A percentile compares a stretch with the other conserved stretches of the same genome.
Conservation (phyloP, 208 protist species). For the Crithidia brevicula region DNA sequence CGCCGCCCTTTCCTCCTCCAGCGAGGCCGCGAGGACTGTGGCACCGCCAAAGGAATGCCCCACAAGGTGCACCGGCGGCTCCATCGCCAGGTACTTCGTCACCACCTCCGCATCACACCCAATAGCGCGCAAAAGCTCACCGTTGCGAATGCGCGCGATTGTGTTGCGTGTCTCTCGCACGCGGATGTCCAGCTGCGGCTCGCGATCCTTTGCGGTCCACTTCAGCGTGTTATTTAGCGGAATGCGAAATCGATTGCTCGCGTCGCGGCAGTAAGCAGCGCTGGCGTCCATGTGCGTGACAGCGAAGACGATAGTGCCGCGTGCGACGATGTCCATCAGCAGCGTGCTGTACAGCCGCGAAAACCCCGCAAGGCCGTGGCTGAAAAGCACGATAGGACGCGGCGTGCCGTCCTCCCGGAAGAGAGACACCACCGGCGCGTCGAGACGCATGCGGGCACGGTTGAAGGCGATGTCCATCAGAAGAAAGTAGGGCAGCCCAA, state of each 20-base stretch:
- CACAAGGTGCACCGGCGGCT: constrained; percentile 43
- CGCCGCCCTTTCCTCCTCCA: constrained; percentile 33
- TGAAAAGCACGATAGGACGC: constrained; percentile 72
- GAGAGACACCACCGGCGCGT: constrained; percentile 42
- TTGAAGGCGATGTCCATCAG: constrained; percentile 54
- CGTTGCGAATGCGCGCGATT: constrained; percentile 34
- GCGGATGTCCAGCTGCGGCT: constrained; percentile 62
- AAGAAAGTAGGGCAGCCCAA: constrained; percentile 51
- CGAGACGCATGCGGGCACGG: constrained; percentile 22
- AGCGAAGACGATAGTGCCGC: constrained; percentile 74
- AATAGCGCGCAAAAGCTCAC: constrained; percentile 42
- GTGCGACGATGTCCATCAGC: constrained; percentile 68
- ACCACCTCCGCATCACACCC: constrained; percentile 41
- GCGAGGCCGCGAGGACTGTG: constrained; percentile 53
- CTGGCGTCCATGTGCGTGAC: constrained; percentile 82
- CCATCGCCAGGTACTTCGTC: constrained; percentile 24
- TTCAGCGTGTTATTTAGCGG: constrained; percentile 35
- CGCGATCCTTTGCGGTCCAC: constrained; percentile 48
- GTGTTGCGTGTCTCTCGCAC: constrained; percentile 50
- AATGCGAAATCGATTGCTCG: constrained; percentile 25
- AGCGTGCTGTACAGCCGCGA: constrained; percentile 70
- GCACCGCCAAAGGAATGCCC: constrained; percentile 89
- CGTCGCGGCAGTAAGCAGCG: constrained; percentile 76
- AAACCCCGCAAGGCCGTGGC: constrained; percentile 78
- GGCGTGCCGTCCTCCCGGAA: constrained; percentile 33